Evolutionary conservation across 345 rosid species (phyloP).

Genomic region (Excoecaria agallocha): DNA sequence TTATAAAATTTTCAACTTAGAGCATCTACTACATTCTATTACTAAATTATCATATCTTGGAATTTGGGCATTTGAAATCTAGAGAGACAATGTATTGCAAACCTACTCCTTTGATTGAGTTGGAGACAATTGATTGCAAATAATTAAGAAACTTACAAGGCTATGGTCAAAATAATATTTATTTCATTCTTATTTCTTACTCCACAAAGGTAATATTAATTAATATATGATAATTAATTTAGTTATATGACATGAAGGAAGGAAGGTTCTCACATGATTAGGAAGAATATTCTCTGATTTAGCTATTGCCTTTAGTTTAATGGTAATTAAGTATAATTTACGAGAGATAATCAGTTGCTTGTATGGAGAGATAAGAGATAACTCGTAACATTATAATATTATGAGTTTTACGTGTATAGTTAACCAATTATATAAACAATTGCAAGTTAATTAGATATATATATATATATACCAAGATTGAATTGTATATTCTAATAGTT

Average conservation of each 20-base stretch:
- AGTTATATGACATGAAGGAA: neutral
- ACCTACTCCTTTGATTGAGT: neutral
- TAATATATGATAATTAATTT: neutral
- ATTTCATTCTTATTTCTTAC: no score
- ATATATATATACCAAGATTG: no score
- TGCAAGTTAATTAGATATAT: no score
- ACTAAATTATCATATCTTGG: no score
- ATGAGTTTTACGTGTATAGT: no score
- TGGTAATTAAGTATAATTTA: neutral
- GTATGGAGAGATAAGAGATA: neutral
- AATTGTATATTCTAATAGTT: no score
- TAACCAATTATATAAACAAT: no score
- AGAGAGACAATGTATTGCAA: neutral
- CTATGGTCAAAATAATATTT: conserved; percentile 13
- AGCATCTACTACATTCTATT: no score
- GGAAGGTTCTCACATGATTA: neutral
- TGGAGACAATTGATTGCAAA: neutral
- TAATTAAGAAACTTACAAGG: conserved; percentile 17
- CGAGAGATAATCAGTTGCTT: no score
- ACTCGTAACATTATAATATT: no score
- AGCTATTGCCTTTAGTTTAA: neutral
- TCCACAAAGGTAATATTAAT: neutral
- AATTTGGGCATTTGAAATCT: no score
- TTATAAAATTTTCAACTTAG: no score
- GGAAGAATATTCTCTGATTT: neutral